Percentiles rank a stretch among this genome's conserved stretches.
Conservation (phyloP, 225 moss, liverwort and hornwort genomes). For the Thuidium tamariscinum region DNA sequence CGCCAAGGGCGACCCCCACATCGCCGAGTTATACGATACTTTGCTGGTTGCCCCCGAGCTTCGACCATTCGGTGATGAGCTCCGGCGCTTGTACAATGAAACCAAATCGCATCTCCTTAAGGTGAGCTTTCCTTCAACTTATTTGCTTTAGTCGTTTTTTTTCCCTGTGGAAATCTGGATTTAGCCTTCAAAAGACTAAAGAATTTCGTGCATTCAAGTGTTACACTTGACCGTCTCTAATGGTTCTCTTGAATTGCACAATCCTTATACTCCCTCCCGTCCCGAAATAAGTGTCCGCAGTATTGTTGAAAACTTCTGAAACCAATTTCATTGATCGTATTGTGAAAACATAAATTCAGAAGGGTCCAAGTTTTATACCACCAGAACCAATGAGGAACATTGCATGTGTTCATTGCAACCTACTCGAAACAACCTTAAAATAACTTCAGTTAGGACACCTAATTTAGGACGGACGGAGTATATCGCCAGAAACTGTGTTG, state of each 20-base stretch:
- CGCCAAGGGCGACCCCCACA: conserved; percentile 46
- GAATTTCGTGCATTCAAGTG: background rate
- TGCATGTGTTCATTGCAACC: background rate
- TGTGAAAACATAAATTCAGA: background rate
- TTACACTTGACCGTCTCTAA: too few species aligned
- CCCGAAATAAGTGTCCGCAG: background rate
- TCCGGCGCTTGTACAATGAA: conserved; percentile 28
- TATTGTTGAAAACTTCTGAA: background rate
- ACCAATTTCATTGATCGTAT: background rate
- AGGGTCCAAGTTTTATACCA: background rate
- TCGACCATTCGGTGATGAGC: conserved; percentile 21
- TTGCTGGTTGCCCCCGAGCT: conserved; percentile 45
- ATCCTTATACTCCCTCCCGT: background rate
- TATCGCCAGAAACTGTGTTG: background rate
- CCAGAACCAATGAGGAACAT: background rate
- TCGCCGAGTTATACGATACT: conserved; percentile 46
- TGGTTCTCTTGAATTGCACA: background rate
- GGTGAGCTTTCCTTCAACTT: background rate
- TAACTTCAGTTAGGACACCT: background rate
- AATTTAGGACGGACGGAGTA: background rate
- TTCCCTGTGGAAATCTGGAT: background rate
- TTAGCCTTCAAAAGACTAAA: background rate
- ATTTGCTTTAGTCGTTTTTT: background rate
- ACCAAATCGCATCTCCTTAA: conserved; percentile 28
- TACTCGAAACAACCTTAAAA: background rate